Conservation (phyloP, 2,329 filamentous ascomycete genomes). For the Huntiella bhutanensis region DNA sequence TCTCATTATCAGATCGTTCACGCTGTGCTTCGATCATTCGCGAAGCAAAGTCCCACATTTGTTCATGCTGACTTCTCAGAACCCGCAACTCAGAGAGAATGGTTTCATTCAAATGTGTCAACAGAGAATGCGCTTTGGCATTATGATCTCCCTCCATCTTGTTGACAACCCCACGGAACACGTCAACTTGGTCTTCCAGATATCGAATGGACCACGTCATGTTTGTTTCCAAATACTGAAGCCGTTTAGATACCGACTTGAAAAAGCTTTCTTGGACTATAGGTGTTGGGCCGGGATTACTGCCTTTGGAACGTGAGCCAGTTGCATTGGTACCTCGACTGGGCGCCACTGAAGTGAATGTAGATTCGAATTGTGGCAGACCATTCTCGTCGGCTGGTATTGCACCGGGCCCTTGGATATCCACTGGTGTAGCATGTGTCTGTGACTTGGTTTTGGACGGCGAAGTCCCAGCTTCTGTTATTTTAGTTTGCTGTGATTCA, state of each 20-base stretch:
- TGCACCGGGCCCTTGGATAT: too few relatives aligned
- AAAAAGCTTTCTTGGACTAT: conserved; percentile 96
- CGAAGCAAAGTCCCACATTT: conserved; percentile 90
- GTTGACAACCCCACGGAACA: conserved; percentile 69
- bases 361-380: too few relatives aligned
- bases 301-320: neutral
- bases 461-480: too few relatives aligned
- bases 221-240: conserved; percentile 81
- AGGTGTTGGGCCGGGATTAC: conserved; percentile 36
- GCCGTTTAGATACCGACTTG: conserved; percentile 83
- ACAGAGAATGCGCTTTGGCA: conserved; percentile 61
- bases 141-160: conserved; percentile 78
- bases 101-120: conserved; percentile 71
- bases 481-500: too few relatives aligned
- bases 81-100: conserved; percentile 63
- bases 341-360: too few relatives aligned
- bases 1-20: conserved; percentile 65
- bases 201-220: conserved; percentile 86
- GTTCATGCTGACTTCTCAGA: conserved; percentile 75
- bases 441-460: too few relatives aligned
- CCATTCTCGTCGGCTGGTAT: too few relatives aligned
- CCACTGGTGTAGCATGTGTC: too few relatives aligned
- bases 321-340: too few relatives aligned
- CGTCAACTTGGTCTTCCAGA: conserved; percentile 86
- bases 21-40: conserved; percentile 79